Conservation (phyloP, 345 rosid genomes). For the Moricandia arvensis region DNA sequence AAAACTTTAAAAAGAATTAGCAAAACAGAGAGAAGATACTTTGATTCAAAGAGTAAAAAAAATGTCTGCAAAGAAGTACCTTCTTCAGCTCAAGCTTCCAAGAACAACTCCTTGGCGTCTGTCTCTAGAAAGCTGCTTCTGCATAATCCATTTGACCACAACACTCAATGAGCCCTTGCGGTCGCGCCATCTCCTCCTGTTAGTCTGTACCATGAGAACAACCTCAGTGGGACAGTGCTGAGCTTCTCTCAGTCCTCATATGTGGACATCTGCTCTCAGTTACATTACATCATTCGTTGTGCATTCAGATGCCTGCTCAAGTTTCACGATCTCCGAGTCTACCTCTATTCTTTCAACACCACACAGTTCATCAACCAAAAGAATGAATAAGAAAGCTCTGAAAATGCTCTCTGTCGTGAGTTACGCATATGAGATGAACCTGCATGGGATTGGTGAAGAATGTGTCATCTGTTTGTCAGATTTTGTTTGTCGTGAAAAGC, state of each 20-base stretch:
- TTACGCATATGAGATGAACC: slow-evolving; percentile 43
- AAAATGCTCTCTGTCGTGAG: slow-evolving; percentile 46
- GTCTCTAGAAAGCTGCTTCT: slow-evolving; percentile 41
- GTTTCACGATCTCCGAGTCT: slow-evolving; percentile 36
- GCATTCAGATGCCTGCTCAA: slow-evolving; percentile 42
- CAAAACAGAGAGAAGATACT: slow-evolving; percentile 16
- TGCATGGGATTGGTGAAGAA: slow-evolving; percentile 48
- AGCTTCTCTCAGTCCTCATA: slow-evolving; percentile 49
- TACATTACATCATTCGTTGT: slow-evolving; percentile 52
- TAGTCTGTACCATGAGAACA: slow-evolving; percentile 24
- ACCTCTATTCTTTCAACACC: slow-evolving; percentile 14
- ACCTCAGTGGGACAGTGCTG: slow-evolving; percentile 40
- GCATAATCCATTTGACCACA: slow-evolving; percentile 33
- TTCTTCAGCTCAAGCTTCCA: slow-evolving; percentile 32
- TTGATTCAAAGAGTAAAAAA: neutral
- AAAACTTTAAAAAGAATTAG: slow-evolving; percentile 13
- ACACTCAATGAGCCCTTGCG: slow-evolving; percentile 15
- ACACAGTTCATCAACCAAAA: slow-evolving; percentile 31
- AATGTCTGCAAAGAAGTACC: slow-evolving; percentile 29
- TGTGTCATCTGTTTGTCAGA: slow-evolving; percentile 60
- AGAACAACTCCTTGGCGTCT: slow-evolving; percentile 20
- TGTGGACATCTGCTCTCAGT: slow-evolving; percentile 51
- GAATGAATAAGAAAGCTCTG: slow-evolving; percentile 46
- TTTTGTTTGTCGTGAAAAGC: slow-evolving; percentile 41
- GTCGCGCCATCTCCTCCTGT: slow-evolving; percentile 29